Percentiles rank a stretch among this genome's conserved stretches.
These are phyloP conservation scores for Naganishia randhawae DNA, from an alignment of 768 basidiomycete species.

Conservation along the genomic window DNA sequence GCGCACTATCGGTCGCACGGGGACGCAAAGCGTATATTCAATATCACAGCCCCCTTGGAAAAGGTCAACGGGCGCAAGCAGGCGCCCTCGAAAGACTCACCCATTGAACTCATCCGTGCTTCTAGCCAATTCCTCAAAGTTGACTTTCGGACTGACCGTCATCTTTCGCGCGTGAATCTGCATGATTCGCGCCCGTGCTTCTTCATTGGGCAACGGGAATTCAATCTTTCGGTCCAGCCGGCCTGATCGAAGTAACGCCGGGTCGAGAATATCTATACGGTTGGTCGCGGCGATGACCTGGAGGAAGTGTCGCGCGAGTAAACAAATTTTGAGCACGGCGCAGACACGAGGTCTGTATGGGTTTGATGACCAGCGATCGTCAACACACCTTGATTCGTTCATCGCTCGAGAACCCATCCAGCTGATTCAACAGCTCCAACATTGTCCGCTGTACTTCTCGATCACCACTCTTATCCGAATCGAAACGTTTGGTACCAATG, in stretches of 20 bases:
- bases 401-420: constrained; percentile 96
- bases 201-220: constrained; percentile 93
- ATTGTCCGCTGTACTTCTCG: constrained; percentile 99
- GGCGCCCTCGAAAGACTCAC: constrained; percentile 39
- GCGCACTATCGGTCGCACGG: constrained; percentile 34
- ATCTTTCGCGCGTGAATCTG: constrained; percentile 98
- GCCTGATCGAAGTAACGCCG: constrained; percentile 94
- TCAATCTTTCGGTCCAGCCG: constrained; percentile 98
- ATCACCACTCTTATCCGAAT: constrained; percentile 97
- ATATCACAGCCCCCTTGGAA: neutral
- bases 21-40: neutral
- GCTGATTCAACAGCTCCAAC: constrained; percentile 95
- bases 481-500: constrained; percentile 98
- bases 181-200: constrained; percentile 90
- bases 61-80: neutral
- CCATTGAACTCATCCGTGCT: constrained; percentile 97
- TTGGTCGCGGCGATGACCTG: constrained; percentile 99
- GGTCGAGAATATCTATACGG: constrained; percentile 96
- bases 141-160: constrained; percentile 79
- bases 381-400: constrained; percentile 84
- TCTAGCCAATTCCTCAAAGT: constrained; percentile 92
- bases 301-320: constrained; percentile 20
- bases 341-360: no score
- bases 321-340: no score
- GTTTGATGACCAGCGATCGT: no score